phyloP scores from a whole-genome alignment of 2,329 filamentous ascomycete genomes.

The Harringtonia lauricola region DNA sequence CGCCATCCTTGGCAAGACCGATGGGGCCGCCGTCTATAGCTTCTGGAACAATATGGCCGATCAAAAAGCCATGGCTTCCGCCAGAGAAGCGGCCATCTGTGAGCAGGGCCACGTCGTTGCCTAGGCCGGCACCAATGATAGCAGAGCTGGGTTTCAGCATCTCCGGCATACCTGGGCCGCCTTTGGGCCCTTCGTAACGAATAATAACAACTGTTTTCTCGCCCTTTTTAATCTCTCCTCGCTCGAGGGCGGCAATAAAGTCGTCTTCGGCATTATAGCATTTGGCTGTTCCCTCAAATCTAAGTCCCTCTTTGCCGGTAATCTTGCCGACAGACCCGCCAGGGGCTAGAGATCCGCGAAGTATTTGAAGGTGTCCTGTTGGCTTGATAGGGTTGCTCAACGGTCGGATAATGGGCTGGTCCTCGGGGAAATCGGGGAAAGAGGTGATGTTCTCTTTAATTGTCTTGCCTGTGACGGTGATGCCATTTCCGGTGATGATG shows the following conservation, averaged over 20 bases:
- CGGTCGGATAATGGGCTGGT: conserved; percentile 73
- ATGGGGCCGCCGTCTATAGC: conserved; percentile 80
- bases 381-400: conserved; percentile 76
- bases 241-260: conserved; percentile 67
- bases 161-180: conserved; percentile 90
- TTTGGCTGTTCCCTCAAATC: conserved; percentile 68
- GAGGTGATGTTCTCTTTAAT: conserved; percentile 72
- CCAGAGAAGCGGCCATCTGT: conserved; percentile 71
- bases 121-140: conserved; percentile 82
- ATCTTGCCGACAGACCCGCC: conserved; percentile 87
- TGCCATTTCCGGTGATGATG: conserved; percentile 66
- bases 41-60: conserved; percentile 80
- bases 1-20: conserved; percentile 69
- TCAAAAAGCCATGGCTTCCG: conserved; percentile 76
- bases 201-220: conserved; percentile 88
- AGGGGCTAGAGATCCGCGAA: conserved; percentile 75
- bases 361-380: conserved; percentile 81
- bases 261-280: conserved; percentile 78
- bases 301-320: conserved; percentile 83
- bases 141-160: conserved; percentile 88
- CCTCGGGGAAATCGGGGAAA: conserved; percentile 62
- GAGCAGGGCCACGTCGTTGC: conserved; percentile 62
- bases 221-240: conserved; percentile 67
- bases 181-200: conserved; percentile 87
- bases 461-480: conserved; percentile 83